These are phyloP conservation scores for Testicularia cyperi DNA, from an alignment of 1,284 basidiomycete genomes.

Conservation along the genomic window DNA sequence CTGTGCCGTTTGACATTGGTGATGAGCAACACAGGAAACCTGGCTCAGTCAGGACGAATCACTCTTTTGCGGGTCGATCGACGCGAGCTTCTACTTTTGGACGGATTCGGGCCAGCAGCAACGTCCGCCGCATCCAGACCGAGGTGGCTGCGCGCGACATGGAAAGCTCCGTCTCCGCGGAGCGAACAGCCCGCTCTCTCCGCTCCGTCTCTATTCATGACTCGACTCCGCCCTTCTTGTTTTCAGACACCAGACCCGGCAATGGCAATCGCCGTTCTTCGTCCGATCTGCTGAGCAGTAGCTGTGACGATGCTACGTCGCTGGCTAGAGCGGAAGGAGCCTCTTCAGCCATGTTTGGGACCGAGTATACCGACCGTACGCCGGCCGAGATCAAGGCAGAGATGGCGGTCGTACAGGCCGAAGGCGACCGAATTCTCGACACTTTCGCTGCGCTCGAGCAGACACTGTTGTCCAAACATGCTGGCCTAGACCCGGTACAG, in stretches of 20 bases:
- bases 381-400: conserved; percentile 47
- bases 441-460: conserved; percentile 39
- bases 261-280: not conserved
- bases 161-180: conserved; percentile 25
- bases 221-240: not conserved
- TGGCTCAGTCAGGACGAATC: conserved; percentile 18
- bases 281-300: not conserved
- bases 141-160: conserved; percentile 12
- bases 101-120: conserved; percentile 19
- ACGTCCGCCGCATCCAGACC: conserved; percentile 10
- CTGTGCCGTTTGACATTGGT: too few species aligned
- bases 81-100: conserved; percentile 22
- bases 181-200: conserved; percentile 22
- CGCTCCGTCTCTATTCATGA: conserved; percentile 23
- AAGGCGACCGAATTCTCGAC: conserved; percentile 38
- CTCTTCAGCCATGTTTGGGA: conserved; percentile 26
- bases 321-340: conserved; percentile 10
- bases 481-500: conserved; percentile 2
- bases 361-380: conserved; percentile 34
- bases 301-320: not conserved
- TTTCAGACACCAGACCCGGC: conserved; percentile 2
- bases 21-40: too few species aligned
- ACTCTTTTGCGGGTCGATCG: conserved; percentile 13
- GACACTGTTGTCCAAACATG: conserved; percentile 21
- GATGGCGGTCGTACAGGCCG: conserved; percentile 41